Evolutionary conservation across 2,329 filamentous ascomycete genomes (phyloP).

Genomic region (Leptographium radiaticola): DNA sequence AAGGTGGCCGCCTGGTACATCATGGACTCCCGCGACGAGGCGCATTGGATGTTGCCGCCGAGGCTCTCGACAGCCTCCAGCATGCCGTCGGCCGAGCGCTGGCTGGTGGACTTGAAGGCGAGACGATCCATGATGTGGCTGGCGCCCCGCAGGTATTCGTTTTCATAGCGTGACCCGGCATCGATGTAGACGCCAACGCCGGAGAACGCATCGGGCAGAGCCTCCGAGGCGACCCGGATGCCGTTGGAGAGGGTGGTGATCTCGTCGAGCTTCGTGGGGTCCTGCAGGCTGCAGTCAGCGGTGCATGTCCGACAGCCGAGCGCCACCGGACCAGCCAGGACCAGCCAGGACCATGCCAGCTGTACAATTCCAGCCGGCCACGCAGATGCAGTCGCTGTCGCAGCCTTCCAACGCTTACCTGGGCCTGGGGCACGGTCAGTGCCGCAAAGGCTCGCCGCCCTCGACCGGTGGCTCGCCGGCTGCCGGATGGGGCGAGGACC

Average conservation of each 20-base stretch:
- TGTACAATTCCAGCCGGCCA: too few relatives aligned
- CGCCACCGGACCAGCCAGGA: too few relatives aligned
- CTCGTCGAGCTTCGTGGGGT: conserved; percentile 74
- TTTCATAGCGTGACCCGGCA: conserved; percentile 89
- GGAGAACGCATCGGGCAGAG: conserved; percentile 84
- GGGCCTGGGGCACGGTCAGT: conserved; percentile 3
- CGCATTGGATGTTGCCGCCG: conserved; percentile 93
- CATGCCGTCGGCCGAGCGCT: conserved; percentile 67
- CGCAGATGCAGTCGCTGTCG: too few relatives aligned
- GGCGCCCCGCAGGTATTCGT: conserved; percentile 68
- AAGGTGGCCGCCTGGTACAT: conserved; percentile 99
- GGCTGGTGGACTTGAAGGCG: conserved; percentile 80
- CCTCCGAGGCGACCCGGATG: conserved; percentile 86
- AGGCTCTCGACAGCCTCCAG: conserved; percentile 75
- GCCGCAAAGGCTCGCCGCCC: conserved; percentile 1
- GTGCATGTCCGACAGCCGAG: too few relatives aligned
- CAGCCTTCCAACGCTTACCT: neutral
- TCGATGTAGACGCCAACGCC: conserved; percentile 94
- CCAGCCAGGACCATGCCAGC: too few relatives aligned
- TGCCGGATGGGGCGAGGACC: neutral
- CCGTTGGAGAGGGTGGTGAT: conserved; percentile 88
- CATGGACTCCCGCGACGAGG: conserved; percentile 84
- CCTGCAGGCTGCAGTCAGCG: conserved; percentile 29
- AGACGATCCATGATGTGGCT: conserved; percentile 94
- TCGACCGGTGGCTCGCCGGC: neutral